phyloP scores from a whole-genome alignment of 2,329 filamentous ascomycete species.

The Periglandula ipomoeae region DNA sequence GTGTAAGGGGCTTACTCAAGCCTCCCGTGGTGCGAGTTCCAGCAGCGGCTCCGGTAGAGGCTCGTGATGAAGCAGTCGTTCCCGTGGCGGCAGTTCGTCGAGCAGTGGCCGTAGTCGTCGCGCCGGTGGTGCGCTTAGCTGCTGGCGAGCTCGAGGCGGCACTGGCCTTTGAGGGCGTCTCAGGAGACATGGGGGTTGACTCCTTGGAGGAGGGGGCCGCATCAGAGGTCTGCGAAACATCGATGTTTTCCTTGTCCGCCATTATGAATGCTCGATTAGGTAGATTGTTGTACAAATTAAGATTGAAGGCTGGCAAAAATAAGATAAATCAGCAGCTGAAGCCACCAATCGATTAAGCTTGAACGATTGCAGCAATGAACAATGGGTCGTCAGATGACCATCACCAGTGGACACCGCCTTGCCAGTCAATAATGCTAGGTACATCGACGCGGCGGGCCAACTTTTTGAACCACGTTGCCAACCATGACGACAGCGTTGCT shows the following conservation, averaged over 20 bases:
- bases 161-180: constrained; percentile 24
- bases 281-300: background rate
- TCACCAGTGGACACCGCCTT: too few relatives aligned
- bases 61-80: constrained; percentile 15
- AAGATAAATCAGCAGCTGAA: background rate
- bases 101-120: constrained; percentile 24
- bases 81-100: constrained; percentile 23
- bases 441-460: too few relatives aligned
- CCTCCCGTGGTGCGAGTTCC: constrained; percentile 14
- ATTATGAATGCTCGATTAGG: constrained; percentile 20
- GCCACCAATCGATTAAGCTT: background rate
- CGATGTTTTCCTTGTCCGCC: constrained; percentile 39
- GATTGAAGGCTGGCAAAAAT: background rate
- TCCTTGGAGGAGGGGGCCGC: constrained; percentile 19
- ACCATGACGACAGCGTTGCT: background rate
- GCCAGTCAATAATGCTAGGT: too few relatives aligned
- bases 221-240: constrained; percentile 35
- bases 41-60: constrained; percentile 5
- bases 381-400: too few relatives aligned
- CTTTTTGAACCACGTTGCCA: background rate
- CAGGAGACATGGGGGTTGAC: constrained; percentile 22
- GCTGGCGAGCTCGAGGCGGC: constrained; percentile 18
- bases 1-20: constrained; percentile 39
- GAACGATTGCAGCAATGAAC: too few relatives aligned
- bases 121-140: constrained; percentile 27